Percentiles rank a stretch among this genome's conserved stretches.
Conservation (phyloP, 208 protist species). For the Porcisia hertigi region DNA sequence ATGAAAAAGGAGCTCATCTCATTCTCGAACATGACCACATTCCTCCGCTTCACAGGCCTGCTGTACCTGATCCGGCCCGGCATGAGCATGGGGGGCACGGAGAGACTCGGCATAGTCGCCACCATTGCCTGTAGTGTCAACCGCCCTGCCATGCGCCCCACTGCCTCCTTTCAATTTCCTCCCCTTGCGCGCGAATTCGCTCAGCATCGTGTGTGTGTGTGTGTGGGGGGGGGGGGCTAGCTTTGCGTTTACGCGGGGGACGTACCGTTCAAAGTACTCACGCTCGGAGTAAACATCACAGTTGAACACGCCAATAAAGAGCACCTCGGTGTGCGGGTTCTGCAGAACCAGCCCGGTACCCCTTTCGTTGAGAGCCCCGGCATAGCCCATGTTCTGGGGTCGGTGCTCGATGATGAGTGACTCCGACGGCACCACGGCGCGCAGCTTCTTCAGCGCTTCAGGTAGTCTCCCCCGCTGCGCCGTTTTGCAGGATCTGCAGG, state of each 20-base stretch:
- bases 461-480: conserved; percentile 19
- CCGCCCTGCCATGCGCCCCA: conserved; percentile 1
- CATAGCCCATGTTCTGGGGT: conserved; percentile 22
- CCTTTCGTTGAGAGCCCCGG: conserved; percentile 20
- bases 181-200: conserved; percentile 16
- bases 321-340: conserved; percentile 21
- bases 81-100: background rate
- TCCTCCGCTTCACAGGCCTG: background rate
- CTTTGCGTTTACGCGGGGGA: conserved; percentile 14
- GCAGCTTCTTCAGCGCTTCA: conserved; percentile 1
- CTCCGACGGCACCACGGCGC: conserved; percentile 5
- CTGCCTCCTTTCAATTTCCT: conserved; percentile 16
- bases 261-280: conserved; percentile 11
- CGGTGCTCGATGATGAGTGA: conserved; percentile 10
- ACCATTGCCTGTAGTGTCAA: conserved; percentile 1
- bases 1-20: conserved; percentile 26
- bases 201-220: conserved; percentile 7
- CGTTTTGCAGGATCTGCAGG: conserved; percentile 25
- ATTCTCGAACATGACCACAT: conserved; percentile 22
- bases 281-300: conserved; percentile 22
- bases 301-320: conserved; percentile 28
- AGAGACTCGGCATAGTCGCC: conserved; percentile 8
- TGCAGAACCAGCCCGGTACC: conserved; percentile 20
- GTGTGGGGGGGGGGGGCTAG: background rate
- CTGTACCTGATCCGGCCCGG: conserved; percentile 17